Evolutionary conservation across 495 filamentous ascomycete genomes (phyloP).

Genomic region (Neurospora sp.): DNA sequence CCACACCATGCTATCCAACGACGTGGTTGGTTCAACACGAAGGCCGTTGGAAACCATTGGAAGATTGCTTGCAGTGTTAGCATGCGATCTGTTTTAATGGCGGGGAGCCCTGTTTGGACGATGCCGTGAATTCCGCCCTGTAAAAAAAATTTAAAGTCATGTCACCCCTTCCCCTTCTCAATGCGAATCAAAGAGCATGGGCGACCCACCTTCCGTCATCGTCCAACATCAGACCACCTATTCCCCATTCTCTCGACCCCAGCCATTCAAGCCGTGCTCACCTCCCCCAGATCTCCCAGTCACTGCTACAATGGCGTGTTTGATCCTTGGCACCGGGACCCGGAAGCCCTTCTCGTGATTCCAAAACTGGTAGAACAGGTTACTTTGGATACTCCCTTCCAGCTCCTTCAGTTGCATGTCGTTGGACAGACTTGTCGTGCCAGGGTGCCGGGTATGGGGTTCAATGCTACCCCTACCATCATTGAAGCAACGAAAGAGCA

Average conservation of each 20-base stretch:
- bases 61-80: not conserved
- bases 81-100: not conserved
- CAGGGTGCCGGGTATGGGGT: not conserved
- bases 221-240: conserved; percentile 13
- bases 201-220: conserved; percentile 1
- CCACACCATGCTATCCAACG: not conserved
- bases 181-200: not conserved
- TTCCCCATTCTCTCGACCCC: not conserved
- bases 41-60: not conserved
- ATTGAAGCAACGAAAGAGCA: not conserved
- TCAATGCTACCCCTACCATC: not conserved
- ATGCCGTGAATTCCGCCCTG: not conserved
- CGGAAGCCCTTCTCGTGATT: not conserved
- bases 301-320: not conserved
- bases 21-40: not conserved
- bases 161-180: not conserved
- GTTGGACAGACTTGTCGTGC: not conserved
- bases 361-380: not conserved
- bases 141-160: not conserved
- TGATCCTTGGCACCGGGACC: not conserved
- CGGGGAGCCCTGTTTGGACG: not conserved
- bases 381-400: not conserved
- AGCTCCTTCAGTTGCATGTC: not conserved
- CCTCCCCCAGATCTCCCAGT: not conserved
- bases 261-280: not conserved